Evolutionary conservation across 2,329 filamentous ascomycete genomes (phyloP).

Genomic region (Triangularia verruculosa): DNA sequence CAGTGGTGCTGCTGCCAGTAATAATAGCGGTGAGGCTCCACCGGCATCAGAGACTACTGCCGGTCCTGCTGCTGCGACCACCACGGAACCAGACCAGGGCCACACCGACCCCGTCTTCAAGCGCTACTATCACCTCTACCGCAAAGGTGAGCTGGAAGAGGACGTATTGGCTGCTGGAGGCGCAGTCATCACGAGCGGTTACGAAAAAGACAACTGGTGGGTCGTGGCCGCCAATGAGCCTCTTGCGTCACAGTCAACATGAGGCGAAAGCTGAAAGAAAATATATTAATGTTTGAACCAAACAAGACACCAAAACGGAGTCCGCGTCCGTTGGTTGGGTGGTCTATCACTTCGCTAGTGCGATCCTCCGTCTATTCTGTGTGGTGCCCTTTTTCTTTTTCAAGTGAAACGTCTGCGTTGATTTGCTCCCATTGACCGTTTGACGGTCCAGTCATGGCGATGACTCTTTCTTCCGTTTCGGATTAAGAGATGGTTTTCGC

Average conservation of each 20-base stretch:
- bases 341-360: constrained; percentile 2
- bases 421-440: neutral
- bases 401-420: neutral
- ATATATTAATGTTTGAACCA: constrained; percentile 4
- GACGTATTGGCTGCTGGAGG: constrained; percentile 76
- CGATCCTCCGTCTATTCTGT: neutral
- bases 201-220: constrained; percentile 99
- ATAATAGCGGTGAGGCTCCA: constrained; percentile 21
- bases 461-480: neutral
- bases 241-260: constrained; percentile 10
- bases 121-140: constrained; percentile 92
- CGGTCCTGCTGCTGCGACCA: constrained; percentile 3
- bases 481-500: neutral
- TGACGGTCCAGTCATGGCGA: neutral
- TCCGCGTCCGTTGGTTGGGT: constrained; percentile 4
- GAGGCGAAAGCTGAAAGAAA: constrained; percentile 8
- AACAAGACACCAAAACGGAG: neutral
- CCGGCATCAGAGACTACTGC: constrained; percentile 2
- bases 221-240: constrained; percentile 50
- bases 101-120: constrained; percentile 58
- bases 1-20: constrained; percentile 7
- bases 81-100: constrained; percentile 8
- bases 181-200: constrained; percentile 72
- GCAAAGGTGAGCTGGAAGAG: constrained; percentile 78
- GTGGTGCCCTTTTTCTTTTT: neutral